Percentiles rank a stretch among this genome's conserved stretches.
phyloP scores from a whole-genome alignment of 164 flowering plant species.

The Paratinospora sagittata region DNA sequence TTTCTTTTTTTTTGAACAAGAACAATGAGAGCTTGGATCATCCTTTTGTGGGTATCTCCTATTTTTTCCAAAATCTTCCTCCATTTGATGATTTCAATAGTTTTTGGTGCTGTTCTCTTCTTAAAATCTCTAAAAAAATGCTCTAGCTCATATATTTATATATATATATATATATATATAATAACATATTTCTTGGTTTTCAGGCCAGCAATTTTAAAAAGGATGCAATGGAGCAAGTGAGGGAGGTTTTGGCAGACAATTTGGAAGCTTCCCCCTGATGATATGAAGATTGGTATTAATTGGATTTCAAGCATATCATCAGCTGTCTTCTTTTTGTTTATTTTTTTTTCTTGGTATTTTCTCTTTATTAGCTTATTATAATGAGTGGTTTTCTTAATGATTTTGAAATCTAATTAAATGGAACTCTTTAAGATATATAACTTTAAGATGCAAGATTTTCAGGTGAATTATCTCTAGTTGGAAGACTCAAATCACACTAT shows the following conservation, averaged over 20 bases:
- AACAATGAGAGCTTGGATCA: no score
- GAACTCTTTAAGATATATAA: no score
- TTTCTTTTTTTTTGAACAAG: no score
- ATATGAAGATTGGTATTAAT: background rate
- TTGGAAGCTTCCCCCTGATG: background rate
- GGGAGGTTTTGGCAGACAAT: background rate
- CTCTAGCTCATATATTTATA: background rate
- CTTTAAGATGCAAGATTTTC: no score
- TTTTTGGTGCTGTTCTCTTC: no score
- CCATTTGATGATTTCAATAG: no score
- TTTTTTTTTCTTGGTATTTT: background rate
- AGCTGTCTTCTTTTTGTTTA: background rate
- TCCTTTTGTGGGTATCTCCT: no score
- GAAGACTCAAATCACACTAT: no score
- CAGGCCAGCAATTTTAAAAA: background rate
- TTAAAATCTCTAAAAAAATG: no score
- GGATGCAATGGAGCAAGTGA: background rate
- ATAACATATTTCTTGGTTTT: background rate
- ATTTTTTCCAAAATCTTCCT: no score
- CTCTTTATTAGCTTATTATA: background rate
- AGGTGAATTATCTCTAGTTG: no score
- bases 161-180: no score
- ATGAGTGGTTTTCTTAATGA: background rate
- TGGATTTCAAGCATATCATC: background rate
- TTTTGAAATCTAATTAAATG: background rate